These are phyloP conservation scores for Backusella westeae DNA, from an alignment of 192 early-diverging fungal genomes.

Conservation along the genomic window DNA sequence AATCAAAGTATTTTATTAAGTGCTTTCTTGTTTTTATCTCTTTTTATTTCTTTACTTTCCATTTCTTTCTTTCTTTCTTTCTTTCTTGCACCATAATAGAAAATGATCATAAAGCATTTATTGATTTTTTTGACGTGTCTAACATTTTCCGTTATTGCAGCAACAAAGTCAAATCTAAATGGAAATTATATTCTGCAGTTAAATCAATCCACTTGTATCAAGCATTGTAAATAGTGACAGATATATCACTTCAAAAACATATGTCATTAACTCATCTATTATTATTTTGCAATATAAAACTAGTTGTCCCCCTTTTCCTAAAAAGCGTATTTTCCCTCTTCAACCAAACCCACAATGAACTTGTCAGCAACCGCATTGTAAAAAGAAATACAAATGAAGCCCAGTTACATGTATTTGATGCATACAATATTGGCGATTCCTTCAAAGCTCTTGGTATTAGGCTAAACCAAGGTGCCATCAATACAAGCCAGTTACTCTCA, in stretches of 20 bases:
- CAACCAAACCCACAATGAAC: not conserved
- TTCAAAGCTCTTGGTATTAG: conserved; percentile 17
- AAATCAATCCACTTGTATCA: conserved; percentile 10
- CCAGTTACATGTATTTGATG: conserved; percentile 16
- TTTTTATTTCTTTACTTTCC: not conserved
- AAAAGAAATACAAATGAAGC: not conserved
- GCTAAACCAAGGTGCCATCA: not conserved
- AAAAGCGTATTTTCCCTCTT: not conserved
- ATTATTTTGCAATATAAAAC: not conserved
- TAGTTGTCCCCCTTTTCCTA: conserved; percentile 15
- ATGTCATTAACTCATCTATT: not conserved
- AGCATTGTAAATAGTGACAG: not conserved
- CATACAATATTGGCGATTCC: conserved; percentile 9
- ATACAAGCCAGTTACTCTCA: not conserved
- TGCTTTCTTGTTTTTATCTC: too few species aligned
- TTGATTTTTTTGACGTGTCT: not conserved
- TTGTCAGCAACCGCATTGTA: not conserved
- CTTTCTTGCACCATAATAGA: not conserved
- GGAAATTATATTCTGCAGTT: conserved; percentile 13
- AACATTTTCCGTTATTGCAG: not conserved
- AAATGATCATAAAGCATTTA: not conserved
- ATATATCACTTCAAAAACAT: not conserved
- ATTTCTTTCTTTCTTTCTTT: not conserved
- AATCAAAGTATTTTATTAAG: too few species aligned
- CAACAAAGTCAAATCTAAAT: not conserved